These are phyloP conservation scores for Endotrypanum monterogeii DNA, from an alignment of 208 protist genomes.

Conservation along the genomic window DNA sequence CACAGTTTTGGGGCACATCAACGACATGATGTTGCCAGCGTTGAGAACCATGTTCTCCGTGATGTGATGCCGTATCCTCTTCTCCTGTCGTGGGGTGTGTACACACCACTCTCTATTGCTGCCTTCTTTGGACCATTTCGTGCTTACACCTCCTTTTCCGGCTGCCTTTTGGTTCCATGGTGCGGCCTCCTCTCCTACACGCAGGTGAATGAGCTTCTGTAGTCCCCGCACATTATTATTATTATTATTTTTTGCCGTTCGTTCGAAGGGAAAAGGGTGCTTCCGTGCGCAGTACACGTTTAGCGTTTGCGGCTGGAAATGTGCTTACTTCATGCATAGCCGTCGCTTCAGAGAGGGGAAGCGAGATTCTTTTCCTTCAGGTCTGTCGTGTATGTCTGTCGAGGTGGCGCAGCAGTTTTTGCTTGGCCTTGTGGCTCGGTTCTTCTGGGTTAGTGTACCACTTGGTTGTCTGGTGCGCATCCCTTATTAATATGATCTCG, in stretches of 20 bases:
- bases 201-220: conserved; percentile 52
- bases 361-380: neutral
- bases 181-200: conserved; percentile 46
- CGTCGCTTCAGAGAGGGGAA: neutral
- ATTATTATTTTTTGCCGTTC: neutral
- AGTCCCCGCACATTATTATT: neutral
- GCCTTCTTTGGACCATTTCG: conserved; percentile 42
- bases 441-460: neutral
- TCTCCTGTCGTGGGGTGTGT: conserved; percentile 73
- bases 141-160: conserved; percentile 21
- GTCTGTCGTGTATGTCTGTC: too few relatives aligned
- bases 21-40: conserved; percentile 49
- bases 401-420: neutral
- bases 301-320: neutral
- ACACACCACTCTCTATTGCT: conserved; percentile 47
- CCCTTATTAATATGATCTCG: neutral
- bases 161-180: conserved; percentile 58
- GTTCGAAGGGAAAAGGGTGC: neutral
- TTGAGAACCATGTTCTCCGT: conserved; percentile 58
- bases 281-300: neutral
- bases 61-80: conserved; percentile 73
- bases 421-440: neutral
- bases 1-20: conserved; percentile 28
- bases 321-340: neutral
- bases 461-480: neutral